phyloP scores from a whole-genome alignment of 495 filamentous ascomycete genomes.

The Penicillium roqueforti region DNA sequence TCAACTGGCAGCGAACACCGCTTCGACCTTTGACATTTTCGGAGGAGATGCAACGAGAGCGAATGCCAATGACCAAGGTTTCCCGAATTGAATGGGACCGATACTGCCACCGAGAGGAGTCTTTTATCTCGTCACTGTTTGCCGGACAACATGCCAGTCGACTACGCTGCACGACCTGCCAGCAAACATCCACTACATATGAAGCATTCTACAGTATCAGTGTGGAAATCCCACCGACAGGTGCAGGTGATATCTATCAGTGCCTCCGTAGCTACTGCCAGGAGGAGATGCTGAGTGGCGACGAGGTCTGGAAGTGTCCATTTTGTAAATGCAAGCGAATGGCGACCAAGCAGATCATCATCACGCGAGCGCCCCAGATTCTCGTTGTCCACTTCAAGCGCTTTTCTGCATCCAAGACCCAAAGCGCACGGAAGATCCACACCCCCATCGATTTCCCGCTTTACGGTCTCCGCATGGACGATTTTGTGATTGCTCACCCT shows the following conservation, averaged over 20 bases:
- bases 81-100: conserved; percentile 65
- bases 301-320: conserved; percentile 69
- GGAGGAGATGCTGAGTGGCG: conserved; percentile 61
- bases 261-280: conserved; percentile 66
- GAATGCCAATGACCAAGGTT: conserved; percentile 55
- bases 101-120: conserved; percentile 63
- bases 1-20: conserved; percentile 55
- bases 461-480: conserved; percentile 57
- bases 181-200: conserved; percentile 65
- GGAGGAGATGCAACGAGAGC: conserved; percentile 62
- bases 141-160: conserved; percentile 66
- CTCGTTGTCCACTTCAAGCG: conserved; percentile 76
- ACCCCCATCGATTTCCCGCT: conserved; percentile 67
- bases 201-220: conserved; percentile 66
- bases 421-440: conserved; percentile 60
- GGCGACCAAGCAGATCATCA: conserved; percentile 68
- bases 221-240: conserved; percentile 58
- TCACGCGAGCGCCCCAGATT: conserved; percentile 66
- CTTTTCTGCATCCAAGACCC: conserved; percentile 55
- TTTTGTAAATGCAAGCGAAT: conserved; percentile 63
- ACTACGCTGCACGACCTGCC: conserved; percentile 60
- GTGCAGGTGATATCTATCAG: conserved; percentile 53
- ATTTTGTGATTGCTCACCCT: conserved; percentile 48
- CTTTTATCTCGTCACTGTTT: conserved; percentile 64
- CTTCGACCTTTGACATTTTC: conserved; percentile 55